Evolutionary conservation across 73 alveolate species (phyloP), one percentile per base, ranked within the genome.

Genomic region (Paramecium caudatum): DNA sequence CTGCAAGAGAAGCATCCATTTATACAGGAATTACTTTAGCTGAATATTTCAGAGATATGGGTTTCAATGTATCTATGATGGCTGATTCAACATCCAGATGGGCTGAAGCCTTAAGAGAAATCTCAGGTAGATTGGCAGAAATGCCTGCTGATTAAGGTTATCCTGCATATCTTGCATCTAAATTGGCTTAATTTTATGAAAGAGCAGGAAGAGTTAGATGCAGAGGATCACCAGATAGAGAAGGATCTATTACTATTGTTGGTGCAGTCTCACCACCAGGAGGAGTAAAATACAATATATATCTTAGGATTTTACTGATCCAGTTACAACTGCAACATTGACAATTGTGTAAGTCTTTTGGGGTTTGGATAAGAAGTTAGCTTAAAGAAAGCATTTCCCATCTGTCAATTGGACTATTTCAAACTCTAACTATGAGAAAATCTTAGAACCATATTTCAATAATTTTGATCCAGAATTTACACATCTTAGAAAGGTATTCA

Each of bases 61-160:
- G 99, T 88, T 94, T 91, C 91, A 82, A 96, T 92, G 99, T 98
- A 13, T 74, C 98, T 70, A 97, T 98, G 99, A 98, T 98, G 99
- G 99, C 99, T 48, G 99, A 98, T 94, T 95, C 99, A 27, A 98
- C 99, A 48, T 97, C 99, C 13, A 96, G 99, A 82, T 98, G 99
- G 99, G 99, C 99, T 23, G 99, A 98, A 92, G 99, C 99, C 55
- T 91, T 98, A 90, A 96, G 99, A 95, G 99, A 98, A 94, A 98
- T 98, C 94, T 98, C 99, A 13, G 99, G 99, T 46, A 96, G 99
- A 69, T 94, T 98, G 82, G 99, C 99, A 16, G 99, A 98, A 94
- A 98, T 98, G 99, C 99, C 99, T 32, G 99, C 99, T 46, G 99
- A 97, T 94, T 92, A 97, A 17, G 99, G 99, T 86, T 98, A 96